A percentile compares a stretch with the other conserved stretches of the same genome.
These are phyloP conservation scores for Colletotrichum neosansevieriae DNA, from an alignment of 2,329 filamentous ascomycete species.

Conservation along the genomic window DNA sequence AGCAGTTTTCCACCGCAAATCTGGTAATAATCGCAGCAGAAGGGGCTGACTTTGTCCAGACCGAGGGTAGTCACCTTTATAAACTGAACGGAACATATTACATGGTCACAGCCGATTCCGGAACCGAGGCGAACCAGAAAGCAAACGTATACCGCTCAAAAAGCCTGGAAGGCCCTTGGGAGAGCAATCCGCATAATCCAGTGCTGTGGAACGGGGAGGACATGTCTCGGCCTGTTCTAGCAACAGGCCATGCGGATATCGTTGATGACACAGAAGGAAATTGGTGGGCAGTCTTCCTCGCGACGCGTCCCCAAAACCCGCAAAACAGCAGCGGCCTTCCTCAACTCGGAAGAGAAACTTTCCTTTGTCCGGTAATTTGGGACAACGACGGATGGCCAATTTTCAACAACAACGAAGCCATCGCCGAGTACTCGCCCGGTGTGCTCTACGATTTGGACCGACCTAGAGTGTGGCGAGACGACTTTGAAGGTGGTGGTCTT, in stretches of 20 bases:
- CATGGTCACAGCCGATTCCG: constrained; percentile 40
- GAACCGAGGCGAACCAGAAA: constrained; percentile 37
- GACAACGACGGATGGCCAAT: constrained; percentile 38
- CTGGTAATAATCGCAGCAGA: constrained; percentile 41
- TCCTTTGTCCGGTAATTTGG: constrained; percentile 39
- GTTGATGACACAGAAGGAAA: constrained; percentile 30
- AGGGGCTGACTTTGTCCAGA: constrained; percentile 38
- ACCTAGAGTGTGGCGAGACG: constrained; percentile 35
- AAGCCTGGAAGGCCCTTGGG: constrained; percentile 35
- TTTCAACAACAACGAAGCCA: constrained; percentile 35
- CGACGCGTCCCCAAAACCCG: constrained; percentile 36
- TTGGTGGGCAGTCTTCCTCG: constrained; percentile 41
- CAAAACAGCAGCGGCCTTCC: constrained; percentile 28
- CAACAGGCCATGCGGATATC: constrained; percentile 40
- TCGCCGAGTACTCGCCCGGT: constrained; percentile 29
- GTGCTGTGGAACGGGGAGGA: constrained; percentile 39
- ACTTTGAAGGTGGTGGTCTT: constrained; percentile 38
- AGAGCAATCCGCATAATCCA: constrained; percentile 37
- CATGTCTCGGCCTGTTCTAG: constrained; percentile 37
- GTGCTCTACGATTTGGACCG: constrained; percentile 38
- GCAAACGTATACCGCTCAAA: constrained; percentile 37
- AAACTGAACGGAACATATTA: constrained; percentile 39
- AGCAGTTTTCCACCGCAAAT: too few relatives aligned
- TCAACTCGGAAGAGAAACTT: constrained; percentile 39
- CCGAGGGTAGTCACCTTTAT: constrained; percentile 40